Conservation (phyloP, 768 basidiomycete species). For the Hygrocybe coccinea region DNA sequence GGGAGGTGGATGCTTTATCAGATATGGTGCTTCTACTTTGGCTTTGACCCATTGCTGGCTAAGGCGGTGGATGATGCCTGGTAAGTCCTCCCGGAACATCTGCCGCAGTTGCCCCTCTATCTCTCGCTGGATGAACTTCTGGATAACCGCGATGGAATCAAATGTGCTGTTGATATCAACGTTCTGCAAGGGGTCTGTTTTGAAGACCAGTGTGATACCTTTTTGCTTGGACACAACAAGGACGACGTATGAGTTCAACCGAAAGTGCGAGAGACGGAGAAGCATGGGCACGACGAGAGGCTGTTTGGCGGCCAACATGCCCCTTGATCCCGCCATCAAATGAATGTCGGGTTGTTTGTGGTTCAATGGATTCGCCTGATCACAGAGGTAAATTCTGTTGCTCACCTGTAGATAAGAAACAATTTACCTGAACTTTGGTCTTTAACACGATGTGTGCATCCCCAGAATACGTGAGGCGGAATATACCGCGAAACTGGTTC, state of each 20-base stretch:
- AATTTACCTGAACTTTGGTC: slow-evolving; percentile 85
- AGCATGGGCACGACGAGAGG: slow-evolving; percentile 98
- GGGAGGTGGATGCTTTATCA: slow-evolving; percentile 48
- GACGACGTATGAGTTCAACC: slow-evolving; percentile 91
- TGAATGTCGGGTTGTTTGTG: slow-evolving; percentile 90
- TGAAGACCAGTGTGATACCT: slow-evolving; percentile 98
- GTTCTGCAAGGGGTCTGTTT: slow-evolving; percentile 96
- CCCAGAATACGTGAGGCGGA: slow-evolving; percentile 89
- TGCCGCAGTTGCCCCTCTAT: slow-evolving; percentile 96
- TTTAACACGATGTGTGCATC: slow-evolving; percentile 86
- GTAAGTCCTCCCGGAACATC: slow-evolving; percentile 97
- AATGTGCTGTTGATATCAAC: slow-evolving; percentile 98
- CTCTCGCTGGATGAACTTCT: slow-evolving; percentile 95
- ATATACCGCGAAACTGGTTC: slow-evolving; percentile 96
- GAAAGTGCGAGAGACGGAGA: slow-evolving; percentile 91
- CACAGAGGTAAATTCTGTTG: background rate
- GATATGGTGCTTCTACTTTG: slow-evolving; percentile 89
- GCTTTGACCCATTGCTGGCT: slow-evolving; percentile 95
- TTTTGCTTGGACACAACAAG: slow-evolving; percentile 96
- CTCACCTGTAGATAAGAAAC: too few relatives aligned
- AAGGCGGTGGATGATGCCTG: slow-evolving; percentile 92
- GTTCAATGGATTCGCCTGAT: slow-evolving; percentile 88
- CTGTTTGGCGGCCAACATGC: slow-evolving; percentile 91
- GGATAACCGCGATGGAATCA: slow-evolving; percentile 95
- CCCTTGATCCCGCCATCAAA: slow-evolving; percentile 73